phyloP scores from a whole-genome alignment of 1,139 yeast genomes.

The Magnusiomyces tetraspermus region DNA sequence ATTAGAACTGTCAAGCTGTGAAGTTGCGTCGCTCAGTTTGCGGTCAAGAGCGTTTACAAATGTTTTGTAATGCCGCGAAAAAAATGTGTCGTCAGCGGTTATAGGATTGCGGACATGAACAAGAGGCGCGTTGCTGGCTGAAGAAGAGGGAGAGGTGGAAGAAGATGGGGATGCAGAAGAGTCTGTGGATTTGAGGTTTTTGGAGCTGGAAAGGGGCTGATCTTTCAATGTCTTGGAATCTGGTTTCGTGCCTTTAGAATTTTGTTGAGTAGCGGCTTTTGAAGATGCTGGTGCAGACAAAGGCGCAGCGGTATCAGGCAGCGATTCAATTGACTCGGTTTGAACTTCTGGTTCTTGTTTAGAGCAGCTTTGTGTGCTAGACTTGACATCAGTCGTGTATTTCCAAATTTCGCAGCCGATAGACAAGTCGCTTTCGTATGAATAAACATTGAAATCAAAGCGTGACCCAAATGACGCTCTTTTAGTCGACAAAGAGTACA shows the following conservation, averaged over 20 bases:
- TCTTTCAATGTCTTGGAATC: too few species aligned
- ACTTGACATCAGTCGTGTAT: background rate
- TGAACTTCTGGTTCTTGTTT: too few species aligned
- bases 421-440: conserved; percentile 79
- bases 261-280: too few species aligned
- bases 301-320: background rate
- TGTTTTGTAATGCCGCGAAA: conserved; percentile 3
- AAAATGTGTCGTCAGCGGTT: conserved; percentile 1
- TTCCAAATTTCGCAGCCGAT: conserved; percentile 81
- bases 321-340: background rate
- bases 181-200: too few species aligned
- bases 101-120: background rate
- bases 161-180: too few species aligned
- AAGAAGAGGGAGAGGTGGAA: too few species aligned
- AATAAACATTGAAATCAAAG: conserved; percentile 83
- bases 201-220: too few species aligned
- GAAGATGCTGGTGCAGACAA: too few species aligned
- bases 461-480: conserved; percentile 73
- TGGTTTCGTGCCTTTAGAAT: too few species aligned
- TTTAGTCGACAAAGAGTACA: conserved; percentile 76
- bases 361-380: background rate
- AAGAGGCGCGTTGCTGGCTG: too few species aligned
- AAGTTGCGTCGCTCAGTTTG: conserved; percentile 8
- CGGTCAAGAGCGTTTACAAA: conserved; percentile 7
- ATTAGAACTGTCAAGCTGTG: background rate